Base-by-base conservation (phyloP, 306 rosid genomes). In the Cicer pinnatifidum region DNA sequence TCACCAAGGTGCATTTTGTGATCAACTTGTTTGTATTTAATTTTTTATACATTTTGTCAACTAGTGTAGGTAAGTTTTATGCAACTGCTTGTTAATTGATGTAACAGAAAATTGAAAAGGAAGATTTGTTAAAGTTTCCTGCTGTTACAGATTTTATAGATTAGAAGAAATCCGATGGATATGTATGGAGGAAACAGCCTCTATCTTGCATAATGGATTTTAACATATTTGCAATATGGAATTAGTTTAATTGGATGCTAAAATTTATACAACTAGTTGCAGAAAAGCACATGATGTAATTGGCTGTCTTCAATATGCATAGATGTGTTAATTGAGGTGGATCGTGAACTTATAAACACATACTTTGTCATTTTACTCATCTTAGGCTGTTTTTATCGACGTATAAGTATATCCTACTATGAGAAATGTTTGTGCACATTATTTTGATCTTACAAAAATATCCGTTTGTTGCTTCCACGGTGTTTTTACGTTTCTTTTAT, bases 1-100 rank as follows among this genome's bases (percentile, higher is more conserved):
- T 91, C 98, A 56, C 88, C 97, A 6, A 88, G 96, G 97, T 93
- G 69, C 62, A 61, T 43, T 23, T 50, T 44, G n/a, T n/a, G 45
- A 59, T 68, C 56, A 48, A 48, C 7, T 47, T 8, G 8, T 20
- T 80, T 54, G n/a, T 7, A 35, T 16, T 59, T 48, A 38, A 50
- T 17, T 6, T 39, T 63, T 63, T 16, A n/a, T 50, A 15, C 8
- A 53, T 47, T n/a, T 66, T 52, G 56, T 54, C 37, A 46, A 47
- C 10, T 56, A 19, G 9, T 53, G 20, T 48, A 8, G 62, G 54
- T 47, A 53, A 45, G 39, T 67, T 19, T 70, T 67, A 33, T 43
- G 9, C 33, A 69, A 37, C 28, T 33, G 10, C 23, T 19, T 71
- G 51, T 71, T 79, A 11, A n/a, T 58, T 41, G 20, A 40, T 1